These are phyloP conservation scores for Scedosporium aurantiacum DNA, from an alignment of 2,329 filamentous ascomycete genomes.

Conservation along the genomic window DNA sequence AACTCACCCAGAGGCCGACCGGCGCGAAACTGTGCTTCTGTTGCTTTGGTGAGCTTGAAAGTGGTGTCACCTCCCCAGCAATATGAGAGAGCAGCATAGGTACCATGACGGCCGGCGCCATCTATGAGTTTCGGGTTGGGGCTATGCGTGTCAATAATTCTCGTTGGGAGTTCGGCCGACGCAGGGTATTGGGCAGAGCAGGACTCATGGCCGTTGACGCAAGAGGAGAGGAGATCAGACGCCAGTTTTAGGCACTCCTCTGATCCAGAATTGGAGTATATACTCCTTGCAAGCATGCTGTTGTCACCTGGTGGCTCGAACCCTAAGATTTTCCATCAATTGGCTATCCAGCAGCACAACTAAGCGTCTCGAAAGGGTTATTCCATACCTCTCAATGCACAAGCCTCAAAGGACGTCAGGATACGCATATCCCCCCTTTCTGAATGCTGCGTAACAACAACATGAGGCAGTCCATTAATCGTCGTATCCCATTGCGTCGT, in stretches of 20 bases:
- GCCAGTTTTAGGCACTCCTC: not conserved
- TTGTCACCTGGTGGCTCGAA: not conserved
- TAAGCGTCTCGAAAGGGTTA: not conserved
- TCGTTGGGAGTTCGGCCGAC: not conserved
- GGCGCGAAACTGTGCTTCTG: not conserved
- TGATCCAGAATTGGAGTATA: not conserved
- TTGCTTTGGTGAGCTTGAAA: not conserved
- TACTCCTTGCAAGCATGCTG: not conserved
- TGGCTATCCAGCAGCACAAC: not conserved
- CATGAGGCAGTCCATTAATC: not conserved
- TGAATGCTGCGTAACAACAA: not conserved
- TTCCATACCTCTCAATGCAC: not conserved
- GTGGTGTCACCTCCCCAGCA: constrained; percentile 1
- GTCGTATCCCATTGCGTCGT: not conserved
- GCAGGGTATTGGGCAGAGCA: not conserved
- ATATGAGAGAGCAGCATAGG: constrained; percentile 1
- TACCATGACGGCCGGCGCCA: not conserved
- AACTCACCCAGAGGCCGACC: not conserved
- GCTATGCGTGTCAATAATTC: not conserved
- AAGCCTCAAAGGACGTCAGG: not conserved
- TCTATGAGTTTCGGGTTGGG: not conserved
- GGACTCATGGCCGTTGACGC: not conserved
- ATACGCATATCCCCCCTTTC: not conserved
- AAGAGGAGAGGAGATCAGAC: not conserved
- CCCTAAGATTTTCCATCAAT: not conserved